These are phyloP conservation scores for Anacardium occidentale DNA, from an alignment of 345 rosid species.

Conservation along the genomic window DNA sequence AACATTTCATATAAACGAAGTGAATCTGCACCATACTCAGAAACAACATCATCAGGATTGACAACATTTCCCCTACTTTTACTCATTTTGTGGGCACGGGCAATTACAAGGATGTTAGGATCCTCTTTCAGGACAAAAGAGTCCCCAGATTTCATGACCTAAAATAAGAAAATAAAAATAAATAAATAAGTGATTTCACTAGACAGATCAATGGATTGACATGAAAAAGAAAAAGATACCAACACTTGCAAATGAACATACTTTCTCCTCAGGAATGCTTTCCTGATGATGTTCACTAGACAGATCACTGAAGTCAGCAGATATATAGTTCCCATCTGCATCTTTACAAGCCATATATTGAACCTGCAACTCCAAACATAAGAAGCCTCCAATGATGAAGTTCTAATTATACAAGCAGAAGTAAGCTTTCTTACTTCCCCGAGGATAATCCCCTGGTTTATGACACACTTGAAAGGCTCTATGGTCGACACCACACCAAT, in stretches of 20 bases:
- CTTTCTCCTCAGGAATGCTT: constrained; percentile 62
- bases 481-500: constrained; percentile 86
- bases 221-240: constrained; percentile 5
- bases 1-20: constrained; percentile 95
- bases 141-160: constrained; percentile 83
- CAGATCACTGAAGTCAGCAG: constrained; percentile 52
- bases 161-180: constrained; percentile 10
- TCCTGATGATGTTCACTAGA: constrained; percentile 57
- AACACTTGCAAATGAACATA: constrained; percentile 34
- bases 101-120: constrained; percentile 53
- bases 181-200: neutral
- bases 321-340: constrained; percentile 61
- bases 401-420: constrained; percentile 13
- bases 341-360: constrained; percentile 78
- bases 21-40: constrained; percentile 94
- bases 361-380: constrained; percentile 56
- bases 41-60: constrained; percentile 85
- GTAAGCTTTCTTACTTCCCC: constrained; percentile 66
- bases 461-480: constrained; percentile 96
- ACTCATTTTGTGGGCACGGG: constrained; percentile 93
- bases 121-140: constrained; percentile 66
- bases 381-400: constrained; percentile 13
- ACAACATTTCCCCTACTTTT: constrained; percentile 97
- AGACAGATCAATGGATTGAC: neutral
- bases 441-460: constrained; percentile 96